Base-by-base conservation (phyloP, 1,284 basidiomycete genomes). In the Athelia sp. region DNA sequence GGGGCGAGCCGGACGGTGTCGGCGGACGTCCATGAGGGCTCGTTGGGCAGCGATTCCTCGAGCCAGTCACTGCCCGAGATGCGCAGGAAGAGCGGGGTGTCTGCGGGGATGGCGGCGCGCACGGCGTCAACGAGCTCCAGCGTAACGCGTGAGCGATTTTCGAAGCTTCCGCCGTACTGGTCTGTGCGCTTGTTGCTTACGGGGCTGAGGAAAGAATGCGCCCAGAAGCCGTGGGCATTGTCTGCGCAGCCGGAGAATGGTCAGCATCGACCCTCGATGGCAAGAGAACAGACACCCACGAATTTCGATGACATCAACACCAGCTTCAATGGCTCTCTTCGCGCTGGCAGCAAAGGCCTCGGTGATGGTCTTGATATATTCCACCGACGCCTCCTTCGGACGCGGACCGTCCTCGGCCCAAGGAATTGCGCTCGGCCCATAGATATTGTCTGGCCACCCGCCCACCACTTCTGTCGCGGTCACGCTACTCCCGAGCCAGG, bases 151-250 rank as follows among this genome's bases (percentile, higher is more conserved):
- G 75, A 73, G 38, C 86, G 76, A 62, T 88, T 88, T 60, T 87
- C 84, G 55, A 87, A 81, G 56, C 73, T 78, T 2, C 88, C 88
- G n/a, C n/a, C n/a, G n/a, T n/a, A n/a, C n/a, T n/a, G n/a, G n/a
- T n/a, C n/a, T n/a, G n/a, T n/a, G n/a, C n/a, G n/a, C n/a, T n/a
- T n/a, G n/a, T n/a, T n/a, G n/a, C n/a, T n/a, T n/a, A n/a, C n/a
- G n/a, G n/a, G n/a, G n/a, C n/a, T n/a, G n/a, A n/a, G n/a, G n/a
- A n/a, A n/a, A n/a, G n/a, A n/a, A n/a, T n/a, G n/a, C 3, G 87
- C 87, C 58, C 89, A 91, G 55, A 79, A 64, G 61, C n/a, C n/a
- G n/a, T n/a, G n/a, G n/a, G n/a, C n/a, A n/a, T n/a, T n/a, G n/a
- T n/a, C n/a, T n/a, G n/a, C n/a, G n/a, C n/a, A n/a, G n/a, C n/a